Base-by-base conservation (phyloP, 352 stramenopile genomes). In the Peronospora destructor region DNA sequence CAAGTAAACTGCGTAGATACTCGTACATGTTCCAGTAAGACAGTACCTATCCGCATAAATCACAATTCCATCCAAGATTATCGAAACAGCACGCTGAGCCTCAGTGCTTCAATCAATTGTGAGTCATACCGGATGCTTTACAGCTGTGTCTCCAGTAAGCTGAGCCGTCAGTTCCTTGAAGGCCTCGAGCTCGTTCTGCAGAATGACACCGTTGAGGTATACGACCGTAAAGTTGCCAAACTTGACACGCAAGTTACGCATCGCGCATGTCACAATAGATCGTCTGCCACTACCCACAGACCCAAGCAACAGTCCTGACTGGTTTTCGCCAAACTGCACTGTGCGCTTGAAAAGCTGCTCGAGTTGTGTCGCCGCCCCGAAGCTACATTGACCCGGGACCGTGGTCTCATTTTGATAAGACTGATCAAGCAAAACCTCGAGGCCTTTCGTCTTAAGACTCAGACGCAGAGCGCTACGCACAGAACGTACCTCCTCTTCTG, bases 11-110 rank as follows among this genome's bases (percentile, higher is more conserved):
- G n/a, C 81, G 76, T 33, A 93, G 61, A 46, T 89, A 89, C 40
- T 73, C 68, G 60, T 93, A 91, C 79, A 93, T 91, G 45, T 81
- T 89, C 67, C 65, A 85, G 50, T 90, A 93, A 8, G 79, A 82
- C 16, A 91, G 48, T 21, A 45, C 45, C 69, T 85, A 53, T 5
- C 17, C 48, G 16, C 14, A 48, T 14, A 21, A 49, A 47, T 6
- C 6, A 40, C 14, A 40, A 4, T 40, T 40, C 17, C 36, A 42
- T 36, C 12, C 29, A 36, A 16, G 8, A 32, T 32, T 32, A 4
- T 32, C 12, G 17, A 16, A 16, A 51, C 9, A 17, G 10, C 7
- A 12, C 12, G 1, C 6, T 11, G 0, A 3, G 28, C 10, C 4
- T 32, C 28, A 32, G 12, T 12, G 10, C 10, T 32, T 32, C 6